Conservation (phyloP, 106 monocot species). For the Dendrobium huoshanense region DNA sequence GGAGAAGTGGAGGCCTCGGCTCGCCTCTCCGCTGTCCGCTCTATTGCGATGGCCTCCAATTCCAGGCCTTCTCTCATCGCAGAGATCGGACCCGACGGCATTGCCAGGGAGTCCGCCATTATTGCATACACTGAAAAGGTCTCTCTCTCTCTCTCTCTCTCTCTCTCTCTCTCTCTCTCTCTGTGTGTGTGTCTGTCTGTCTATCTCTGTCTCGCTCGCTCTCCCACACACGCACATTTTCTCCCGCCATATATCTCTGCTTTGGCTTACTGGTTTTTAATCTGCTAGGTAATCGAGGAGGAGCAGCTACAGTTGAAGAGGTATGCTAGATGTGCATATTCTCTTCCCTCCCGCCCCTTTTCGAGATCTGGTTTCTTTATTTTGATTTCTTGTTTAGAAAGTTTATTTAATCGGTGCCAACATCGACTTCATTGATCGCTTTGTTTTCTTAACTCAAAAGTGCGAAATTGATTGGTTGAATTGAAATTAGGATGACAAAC, state of each 20-base stretch:
- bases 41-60: slow-evolving; percentile 1
- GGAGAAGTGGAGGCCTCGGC: background rate
- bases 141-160: background rate
- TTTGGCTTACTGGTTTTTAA: background rate
- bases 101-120: slow-evolving; percentile 15
- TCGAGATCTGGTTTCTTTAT: background rate
- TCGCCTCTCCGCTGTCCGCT: background rate
- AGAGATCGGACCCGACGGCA: slow-evolving; percentile 27
- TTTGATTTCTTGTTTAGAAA: background rate
- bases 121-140: slow-evolving; percentile 27
- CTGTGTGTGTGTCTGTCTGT: too few species aligned
- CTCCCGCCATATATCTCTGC: background rate
- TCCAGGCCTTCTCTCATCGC: slow-evolving; percentile 7
- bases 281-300: slow-evolving; percentile 15
- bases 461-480: background rate
- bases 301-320: slow-evolving; percentile 31
- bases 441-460: background rate
- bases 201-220: slow-evolving; percentile 1
- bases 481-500: background rate
- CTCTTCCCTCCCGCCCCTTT: background rate
- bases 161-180: background rate
- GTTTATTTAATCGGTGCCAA: background rate
- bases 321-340: slow-evolving; percentile 10
- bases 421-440: background rate
- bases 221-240: background rate